A percentile compares a stretch with the other conserved stretches of the same genome.
Conservation (phyloP, 495 filamentous ascomycete genomes). For the Hypoxylon subgilvum region DNA sequence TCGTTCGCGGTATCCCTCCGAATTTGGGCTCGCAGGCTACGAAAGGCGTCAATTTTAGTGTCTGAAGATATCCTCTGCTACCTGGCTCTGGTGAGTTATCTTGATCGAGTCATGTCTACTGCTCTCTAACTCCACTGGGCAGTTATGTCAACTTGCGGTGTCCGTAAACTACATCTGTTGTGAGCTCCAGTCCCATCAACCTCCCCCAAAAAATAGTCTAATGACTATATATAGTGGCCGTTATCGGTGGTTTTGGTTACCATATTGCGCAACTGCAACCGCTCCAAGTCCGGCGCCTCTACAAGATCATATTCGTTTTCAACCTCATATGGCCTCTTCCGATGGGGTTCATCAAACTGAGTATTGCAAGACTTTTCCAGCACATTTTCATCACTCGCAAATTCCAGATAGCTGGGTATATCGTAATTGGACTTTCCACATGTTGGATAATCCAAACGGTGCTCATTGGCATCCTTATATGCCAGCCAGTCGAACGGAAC, state of each 20-base stretch:
- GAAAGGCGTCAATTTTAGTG: not conserved
- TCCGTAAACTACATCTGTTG: not conserved
- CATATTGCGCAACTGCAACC: not conserved
- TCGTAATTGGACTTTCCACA: not conserved
- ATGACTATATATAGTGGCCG: not conserved
- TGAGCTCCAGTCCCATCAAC: not conserved
- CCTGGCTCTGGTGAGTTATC: not conserved
- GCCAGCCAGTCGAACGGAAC: not conserved
- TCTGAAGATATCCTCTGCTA: not conserved
- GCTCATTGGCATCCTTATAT: not conserved
- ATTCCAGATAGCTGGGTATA: not conserved
- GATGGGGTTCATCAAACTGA: not conserved
- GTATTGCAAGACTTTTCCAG: not conserved
- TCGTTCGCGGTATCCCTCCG: too few relatives aligned
- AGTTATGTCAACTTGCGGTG: not conserved
- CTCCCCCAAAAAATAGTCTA: not conserved
- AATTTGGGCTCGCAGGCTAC: not conserved
- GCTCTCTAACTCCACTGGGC: not conserved
- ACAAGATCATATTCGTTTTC: not conserved
- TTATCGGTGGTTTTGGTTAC: not conserved
- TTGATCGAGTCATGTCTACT: not conserved
- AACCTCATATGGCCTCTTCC: not conserved
- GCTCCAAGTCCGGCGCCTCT: not conserved
- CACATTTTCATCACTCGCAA: not conserved
- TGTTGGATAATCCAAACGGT: not conserved